Percentiles rank a stretch among this genome's conserved stretches.
phyloP scores from a whole-genome alignment of 352 stramenopile genomes.

The Aphanomyces invadans region DNA sequence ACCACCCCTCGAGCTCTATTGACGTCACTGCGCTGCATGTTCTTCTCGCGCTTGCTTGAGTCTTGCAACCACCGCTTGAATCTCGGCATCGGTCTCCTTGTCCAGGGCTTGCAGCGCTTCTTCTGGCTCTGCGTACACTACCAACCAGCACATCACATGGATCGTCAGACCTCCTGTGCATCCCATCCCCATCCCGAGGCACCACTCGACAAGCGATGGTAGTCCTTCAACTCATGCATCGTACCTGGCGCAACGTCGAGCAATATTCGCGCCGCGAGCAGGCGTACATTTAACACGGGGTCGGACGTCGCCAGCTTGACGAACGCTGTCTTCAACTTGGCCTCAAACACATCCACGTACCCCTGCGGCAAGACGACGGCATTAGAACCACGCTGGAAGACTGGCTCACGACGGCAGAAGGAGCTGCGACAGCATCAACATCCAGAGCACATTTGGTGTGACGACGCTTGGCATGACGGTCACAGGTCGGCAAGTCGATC shows the following conservation, averaged over 20 bases:
- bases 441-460: not conserved
- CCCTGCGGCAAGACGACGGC: no score
- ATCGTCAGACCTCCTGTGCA: not conserved
- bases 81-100: not conserved
- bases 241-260: constrained; percentile 39
- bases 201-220: no score
- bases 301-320: constrained; percentile 47
- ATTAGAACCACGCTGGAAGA: no score
- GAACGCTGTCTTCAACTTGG: constrained; percentile 39
- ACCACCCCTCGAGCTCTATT: no score
- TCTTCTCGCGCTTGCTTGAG: not conserved
- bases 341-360: constrained; percentile 36
- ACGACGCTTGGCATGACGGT: no score
- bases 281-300: constrained; percentile 63
- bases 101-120: not conserved
- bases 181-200: not conserved
- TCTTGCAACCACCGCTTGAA: not conserved
- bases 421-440: no score
- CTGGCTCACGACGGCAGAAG: no score
- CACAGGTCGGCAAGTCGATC: no score
- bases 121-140: not conserved
- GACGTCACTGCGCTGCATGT: no score
- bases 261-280: constrained; percentile 46
- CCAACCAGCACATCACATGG: not conserved
- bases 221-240: no score